A percentile compares a stretch with the other conserved stretches of the same genome.
Conservation (phyloP, 164 flowering plant species). For the Berberis thunbergii region DNA sequence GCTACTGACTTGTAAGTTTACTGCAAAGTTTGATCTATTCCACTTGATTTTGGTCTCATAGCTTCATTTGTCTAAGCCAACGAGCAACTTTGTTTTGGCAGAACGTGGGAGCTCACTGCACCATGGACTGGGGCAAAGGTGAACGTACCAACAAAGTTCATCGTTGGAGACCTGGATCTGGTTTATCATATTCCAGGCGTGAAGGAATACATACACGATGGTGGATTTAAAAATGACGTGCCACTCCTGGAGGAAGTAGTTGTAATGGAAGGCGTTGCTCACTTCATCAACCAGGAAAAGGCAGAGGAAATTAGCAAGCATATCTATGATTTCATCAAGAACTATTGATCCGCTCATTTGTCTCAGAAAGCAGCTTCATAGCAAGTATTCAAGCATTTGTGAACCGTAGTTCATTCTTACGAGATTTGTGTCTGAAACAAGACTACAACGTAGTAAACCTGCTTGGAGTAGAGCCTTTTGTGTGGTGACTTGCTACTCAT, state of each 20-base stretch:
- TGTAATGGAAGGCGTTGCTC: conserved; percentile 35
- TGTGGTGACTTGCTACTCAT: no score
- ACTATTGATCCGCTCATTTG: conserved; percentile 9
- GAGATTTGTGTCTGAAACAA: no score
- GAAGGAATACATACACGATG: conserved; percentile 18
- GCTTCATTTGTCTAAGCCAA: neutral
- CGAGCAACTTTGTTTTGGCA: neutral
- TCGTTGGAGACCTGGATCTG: conserved; percentile 27
- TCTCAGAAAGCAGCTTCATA: no score
- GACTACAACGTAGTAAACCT: no score
- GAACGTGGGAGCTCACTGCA: conserved; percentile 36
- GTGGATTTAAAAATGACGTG: conserved; percentile 28
- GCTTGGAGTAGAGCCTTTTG: no score
- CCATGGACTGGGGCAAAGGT: conserved; percentile 29
- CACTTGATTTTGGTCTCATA: neutral
- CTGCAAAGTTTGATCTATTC: neutral
- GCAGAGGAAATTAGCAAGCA: conserved; percentile 27
- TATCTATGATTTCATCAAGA: conserved; percentile 26
- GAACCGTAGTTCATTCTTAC: no score
- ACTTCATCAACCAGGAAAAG: conserved; percentile 34
- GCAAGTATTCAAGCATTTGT: no score
- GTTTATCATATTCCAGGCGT: conserved; percentile 17
- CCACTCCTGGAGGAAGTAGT: conserved; percentile 31
- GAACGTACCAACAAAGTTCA: conserved; percentile 25
- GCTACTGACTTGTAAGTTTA: conserved; percentile 42